These are phyloP conservation scores for Bothriochloa decipiens DNA, from an alignment of 176 grass and related monocot genomes.

Conservation along the genomic window DNA sequence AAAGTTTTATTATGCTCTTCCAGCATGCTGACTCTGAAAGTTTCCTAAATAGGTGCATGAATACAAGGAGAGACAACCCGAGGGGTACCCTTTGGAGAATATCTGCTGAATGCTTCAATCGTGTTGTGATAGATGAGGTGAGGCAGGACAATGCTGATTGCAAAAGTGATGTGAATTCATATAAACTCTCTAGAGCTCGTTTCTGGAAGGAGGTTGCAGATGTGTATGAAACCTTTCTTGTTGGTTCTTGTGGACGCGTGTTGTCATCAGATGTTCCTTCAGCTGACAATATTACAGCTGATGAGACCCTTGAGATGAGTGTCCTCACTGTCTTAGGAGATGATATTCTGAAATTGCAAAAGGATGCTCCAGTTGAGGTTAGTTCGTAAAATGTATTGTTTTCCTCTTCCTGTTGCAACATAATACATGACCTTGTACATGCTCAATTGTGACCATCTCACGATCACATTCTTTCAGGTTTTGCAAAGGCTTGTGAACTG, in stretches of 20 bases:
- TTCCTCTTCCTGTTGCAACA: constrained; percentile 32
- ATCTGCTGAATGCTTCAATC: constrained; percentile 90
- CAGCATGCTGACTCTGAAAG: constrained; percentile 33
- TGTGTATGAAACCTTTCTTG: constrained; percentile 98
- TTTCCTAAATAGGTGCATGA: constrained; percentile 86
- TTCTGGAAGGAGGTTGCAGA: constrained; percentile 97
- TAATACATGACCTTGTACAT: constrained; percentile 21
- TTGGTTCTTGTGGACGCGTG: constrained; percentile 94
- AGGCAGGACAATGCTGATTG: constrained; percentile 49
- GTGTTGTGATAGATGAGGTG: constrained; percentile 69
- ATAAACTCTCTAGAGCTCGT: constrained; percentile 73
- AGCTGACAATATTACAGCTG: constrained; percentile 66
- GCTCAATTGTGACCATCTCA: constrained; percentile 22
- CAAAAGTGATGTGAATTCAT: constrained; percentile 60
- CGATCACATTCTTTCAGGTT: constrained; percentile 62
- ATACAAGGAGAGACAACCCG: constrained; percentile 97
- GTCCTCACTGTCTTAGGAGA: constrained; percentile 79
- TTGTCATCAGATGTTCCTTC: constrained; percentile 80
- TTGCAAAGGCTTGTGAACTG: constrained; percentile 89
- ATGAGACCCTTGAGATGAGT: constrained; percentile 94
- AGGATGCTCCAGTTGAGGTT: constrained; percentile 88
- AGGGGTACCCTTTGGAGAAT: constrained; percentile 92
- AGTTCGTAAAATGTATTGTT: constrained; percentile 11
- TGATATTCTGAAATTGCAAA: constrained; percentile 75
- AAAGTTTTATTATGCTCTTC: constrained; percentile 25